Evolutionary conservation across 768 basidiomycete species (phyloP).

Genomic region (Suillus ampliporus): DNA sequence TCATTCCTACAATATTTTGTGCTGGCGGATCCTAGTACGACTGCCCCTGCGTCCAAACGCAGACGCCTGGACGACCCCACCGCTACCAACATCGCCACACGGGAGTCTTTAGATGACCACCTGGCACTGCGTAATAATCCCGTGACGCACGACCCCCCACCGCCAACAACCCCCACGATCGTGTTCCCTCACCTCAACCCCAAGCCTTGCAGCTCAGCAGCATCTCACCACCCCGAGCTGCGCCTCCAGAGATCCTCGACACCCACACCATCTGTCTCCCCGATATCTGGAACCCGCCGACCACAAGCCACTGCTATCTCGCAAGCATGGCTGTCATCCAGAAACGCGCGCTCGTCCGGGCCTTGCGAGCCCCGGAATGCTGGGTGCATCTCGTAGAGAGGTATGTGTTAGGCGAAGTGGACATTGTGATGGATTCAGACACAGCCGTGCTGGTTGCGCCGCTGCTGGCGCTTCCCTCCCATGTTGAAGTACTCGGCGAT

Average conservation of each 20-base stretch:
- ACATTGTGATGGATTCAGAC: constrained; percentile 71
- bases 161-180: neutral
- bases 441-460: constrained; percentile 58
- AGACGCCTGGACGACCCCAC: neutral
- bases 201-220: neutral
- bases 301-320: constrained; percentile 63
- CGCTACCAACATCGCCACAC: neutral
- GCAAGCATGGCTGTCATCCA: constrained; percentile 73
- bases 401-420: constrained; percentile 58
- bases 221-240: constrained; percentile 22
- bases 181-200: neutral
- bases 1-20: constrained; percentile 2
- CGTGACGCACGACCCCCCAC: neutral
- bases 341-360: constrained; percentile 62
- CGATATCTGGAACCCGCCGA: constrained; percentile 35
- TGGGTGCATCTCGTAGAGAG: constrained; percentile 69
- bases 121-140: constrained; percentile 1
- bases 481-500: constrained; percentile 49
- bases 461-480: constrained; percentile 53
- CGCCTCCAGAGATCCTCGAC: constrained; percentile 49
- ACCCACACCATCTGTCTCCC: constrained; percentile 52
- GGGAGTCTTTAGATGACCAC: constrained; percentile 1
- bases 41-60: neutral
- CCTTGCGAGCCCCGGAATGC: constrained; percentile 50
- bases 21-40: neutral